These are phyloP conservation scores for Pythium coloratum DNA, from an alignment of 352 stramenopile genomes.

Conservation along the genomic window DNA sequence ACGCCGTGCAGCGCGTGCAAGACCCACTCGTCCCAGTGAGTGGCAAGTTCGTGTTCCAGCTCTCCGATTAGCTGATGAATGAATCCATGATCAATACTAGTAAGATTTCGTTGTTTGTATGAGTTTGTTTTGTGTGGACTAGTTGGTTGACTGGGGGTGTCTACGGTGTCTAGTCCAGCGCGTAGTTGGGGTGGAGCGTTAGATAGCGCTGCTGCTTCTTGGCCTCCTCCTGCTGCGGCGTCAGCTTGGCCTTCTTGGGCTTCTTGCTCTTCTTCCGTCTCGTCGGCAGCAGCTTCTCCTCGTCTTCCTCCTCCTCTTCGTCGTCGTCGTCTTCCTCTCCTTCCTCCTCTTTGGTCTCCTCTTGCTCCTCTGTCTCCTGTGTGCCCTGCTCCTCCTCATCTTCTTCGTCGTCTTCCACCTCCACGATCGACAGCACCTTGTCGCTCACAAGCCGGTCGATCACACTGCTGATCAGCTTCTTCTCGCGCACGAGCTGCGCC, in stretches of 20 bases:
- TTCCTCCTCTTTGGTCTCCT: constrained; percentile 31
- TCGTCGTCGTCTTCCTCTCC: constrained; percentile 26
- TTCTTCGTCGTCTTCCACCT: constrained; percentile 59
- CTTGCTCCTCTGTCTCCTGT: constrained; percentile 15
- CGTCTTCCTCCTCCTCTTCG: constrained; percentile 13
- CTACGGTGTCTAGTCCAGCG: constrained; percentile 41
- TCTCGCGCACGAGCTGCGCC: constrained; percentile 70
- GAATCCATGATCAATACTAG: no score
- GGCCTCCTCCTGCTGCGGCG: constrained; percentile 46
- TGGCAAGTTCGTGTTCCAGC: constrained; percentile 72
- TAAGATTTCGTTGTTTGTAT: no score
- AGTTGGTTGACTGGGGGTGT: not conserved
- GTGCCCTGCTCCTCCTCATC: constrained; percentile 17
- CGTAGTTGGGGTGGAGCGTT: constrained; percentile 80
- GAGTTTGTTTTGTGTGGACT: not conserved
- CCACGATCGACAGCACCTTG: constrained; percentile 73
- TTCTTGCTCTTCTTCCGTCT: constrained; percentile 8
- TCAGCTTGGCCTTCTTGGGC: constrained; percentile 28
- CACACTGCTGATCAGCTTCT: constrained; percentile 81
- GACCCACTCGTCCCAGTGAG: constrained; percentile 45
- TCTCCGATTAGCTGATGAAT: constrained; percentile 19
- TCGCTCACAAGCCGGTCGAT: constrained; percentile 82
- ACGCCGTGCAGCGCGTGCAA: constrained; percentile 51
- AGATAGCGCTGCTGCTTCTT: constrained; percentile 74
- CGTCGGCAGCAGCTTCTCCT: constrained; percentile 8